Conservation (phyloP, 2,329 filamentous ascomycete species). For the Fusarium gaditjirri region DNA sequence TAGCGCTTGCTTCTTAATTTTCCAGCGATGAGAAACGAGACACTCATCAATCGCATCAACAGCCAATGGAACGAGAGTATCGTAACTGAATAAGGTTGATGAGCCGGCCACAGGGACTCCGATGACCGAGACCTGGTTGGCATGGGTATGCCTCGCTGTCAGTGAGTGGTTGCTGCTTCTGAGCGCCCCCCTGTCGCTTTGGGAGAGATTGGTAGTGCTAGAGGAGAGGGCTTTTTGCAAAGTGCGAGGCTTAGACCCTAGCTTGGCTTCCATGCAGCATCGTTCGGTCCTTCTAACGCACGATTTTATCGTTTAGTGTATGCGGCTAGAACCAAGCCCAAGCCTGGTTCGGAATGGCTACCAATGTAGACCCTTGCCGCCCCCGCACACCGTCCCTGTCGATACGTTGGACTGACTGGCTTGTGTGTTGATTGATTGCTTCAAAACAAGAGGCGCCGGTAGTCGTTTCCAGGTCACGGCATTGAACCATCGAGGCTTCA, state of each 20-base stretch:
- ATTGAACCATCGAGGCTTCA: constrained; percentile 14
- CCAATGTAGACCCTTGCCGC: constrained; percentile 30
- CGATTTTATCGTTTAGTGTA: constrained; percentile 42
- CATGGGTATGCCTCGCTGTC: constrained; percentile 34
- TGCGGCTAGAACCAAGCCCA: constrained; percentile 28
- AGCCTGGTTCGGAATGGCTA: constrained; percentile 36
- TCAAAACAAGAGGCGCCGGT: constrained; percentile 27
- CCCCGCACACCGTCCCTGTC: constrained; percentile 40
- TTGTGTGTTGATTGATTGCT: constrained; percentile 19
- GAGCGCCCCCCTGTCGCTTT: constrained; percentile 22
- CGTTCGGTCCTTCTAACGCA: constrained; percentile 47
- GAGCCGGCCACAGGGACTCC: constrained; percentile 22
- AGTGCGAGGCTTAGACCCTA: constrained; percentile 44
- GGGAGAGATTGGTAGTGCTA: constrained; percentile 26
- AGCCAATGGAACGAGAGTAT: constrained; percentile 19
- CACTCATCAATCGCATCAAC: constrained; percentile 7
- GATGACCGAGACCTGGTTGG: constrained; percentile 27
- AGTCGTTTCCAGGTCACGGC: constrained; percentile 30
- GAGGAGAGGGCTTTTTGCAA: constrained; percentile 42
- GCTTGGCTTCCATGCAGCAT: constrained; percentile 43
- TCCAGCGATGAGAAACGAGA: constrained; percentile 25
- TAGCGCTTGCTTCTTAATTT: constrained; percentile 30
- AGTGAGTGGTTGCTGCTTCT: constrained; percentile 20
- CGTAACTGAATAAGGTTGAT: constrained; percentile 33
- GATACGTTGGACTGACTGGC: constrained; percentile 25